Evolutionary conservation across 1,139 yeast genomes (phyloP).

Genomic region (Pichiaceae sp.): DNA sequence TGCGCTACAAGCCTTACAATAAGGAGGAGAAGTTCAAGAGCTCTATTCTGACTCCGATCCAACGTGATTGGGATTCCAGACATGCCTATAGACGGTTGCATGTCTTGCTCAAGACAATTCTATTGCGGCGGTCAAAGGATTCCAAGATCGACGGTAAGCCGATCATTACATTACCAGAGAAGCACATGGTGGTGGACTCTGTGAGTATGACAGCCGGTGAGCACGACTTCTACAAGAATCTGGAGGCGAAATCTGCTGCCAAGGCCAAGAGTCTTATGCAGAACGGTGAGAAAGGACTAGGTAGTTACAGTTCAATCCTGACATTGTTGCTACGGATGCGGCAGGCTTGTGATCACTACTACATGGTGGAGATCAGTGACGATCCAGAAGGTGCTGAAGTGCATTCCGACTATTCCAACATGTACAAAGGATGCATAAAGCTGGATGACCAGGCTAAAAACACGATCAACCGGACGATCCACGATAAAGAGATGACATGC

Average conservation of each 20-base stretch:
- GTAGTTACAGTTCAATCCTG: slow-evolving; percentile 51
- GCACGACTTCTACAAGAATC: slow-evolving; percentile 39
- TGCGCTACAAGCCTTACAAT: slow-evolving; percentile 60
- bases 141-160: slow-evolving; percentile 77
- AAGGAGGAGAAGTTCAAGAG: slow-evolving; percentile 47
- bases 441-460: slow-evolving; percentile 5
- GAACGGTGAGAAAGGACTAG: slow-evolving; percentile 14
- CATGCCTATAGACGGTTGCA: slow-evolving; percentile 57
- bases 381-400: slow-evolving; percentile 20
- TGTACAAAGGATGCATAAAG: slow-evolving; percentile 12
- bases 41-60: slow-evolving; percentile 56
- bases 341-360: slow-evolving; percentile 86
- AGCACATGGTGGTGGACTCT: slow-evolving; percentile 38
- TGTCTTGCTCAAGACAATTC: slow-evolving; percentile 65
- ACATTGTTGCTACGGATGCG: slow-evolving; percentile 71
- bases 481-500: slow-evolving; percentile 39
- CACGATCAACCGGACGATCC: slow-evolving; percentile 17
- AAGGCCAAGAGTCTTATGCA: slow-evolving; percentile 46
- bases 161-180: slow-evolving; percentile 62
- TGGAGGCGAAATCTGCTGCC: slow-evolving; percentile 52
- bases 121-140: slow-evolving; percentile 71
- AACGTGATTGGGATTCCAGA: slow-evolving; percentile 20
- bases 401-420: slow-evolving; percentile 11
- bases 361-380: slow-evolving; percentile 60
- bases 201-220: slow-evolving; percentile 49